Conservation (phyloP, 2,329 filamentous ascomycete species). For the Cylindrodendrum hubeiense region DNA sequence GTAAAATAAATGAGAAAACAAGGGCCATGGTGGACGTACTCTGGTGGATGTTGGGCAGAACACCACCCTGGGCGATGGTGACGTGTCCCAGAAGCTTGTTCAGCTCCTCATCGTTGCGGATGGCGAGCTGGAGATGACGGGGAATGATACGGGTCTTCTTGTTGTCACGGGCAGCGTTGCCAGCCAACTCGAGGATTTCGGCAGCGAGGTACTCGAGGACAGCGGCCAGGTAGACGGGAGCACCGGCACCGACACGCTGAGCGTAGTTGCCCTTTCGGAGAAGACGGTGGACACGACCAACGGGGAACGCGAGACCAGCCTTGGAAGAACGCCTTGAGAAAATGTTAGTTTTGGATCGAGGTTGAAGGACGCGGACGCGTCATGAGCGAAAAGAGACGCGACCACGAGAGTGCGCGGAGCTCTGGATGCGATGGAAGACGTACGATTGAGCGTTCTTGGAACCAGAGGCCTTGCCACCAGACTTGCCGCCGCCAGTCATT, state of each 20-base stretch:
- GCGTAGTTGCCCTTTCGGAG: conserved; percentile 99
- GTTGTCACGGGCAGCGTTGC: conserved; percentile 99
- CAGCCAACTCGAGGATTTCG: conserved; percentile 98
- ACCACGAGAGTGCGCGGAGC: conserved; percentile 10
- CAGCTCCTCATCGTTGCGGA: conserved; percentile 99
- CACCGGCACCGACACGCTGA: conserved; percentile 98
- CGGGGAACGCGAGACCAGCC: conserved; percentile 98
- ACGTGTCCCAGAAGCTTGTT: conserved; percentile 98
- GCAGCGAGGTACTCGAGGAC: conserved; percentile 99
- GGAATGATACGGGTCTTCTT: conserved; percentile 99
- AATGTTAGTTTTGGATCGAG: conserved; percentile 23
- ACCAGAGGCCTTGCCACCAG: conserved; percentile 99
- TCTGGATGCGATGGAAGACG: conserved; percentile 59
- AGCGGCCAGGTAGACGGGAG: conserved; percentile 95
- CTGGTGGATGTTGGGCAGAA: conserved; percentile 96
- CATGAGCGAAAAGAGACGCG: conserved; percentile 3
- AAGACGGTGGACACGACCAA: conserved; percentile 99
- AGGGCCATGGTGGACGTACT: conserved; percentile 73
- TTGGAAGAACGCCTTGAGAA: conserved; percentile 90
- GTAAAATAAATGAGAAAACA: conserved; percentile 35
- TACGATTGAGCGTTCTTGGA: conserved; percentile 99
- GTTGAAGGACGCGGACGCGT: not conserved
- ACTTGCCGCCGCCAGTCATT: conserved; percentile 99
- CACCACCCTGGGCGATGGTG: conserved; percentile 97
- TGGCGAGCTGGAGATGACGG: conserved; percentile 98